Conservation (phyloP, 805 yeast genomes). For the Nakazawaea pomicola region DNA sequence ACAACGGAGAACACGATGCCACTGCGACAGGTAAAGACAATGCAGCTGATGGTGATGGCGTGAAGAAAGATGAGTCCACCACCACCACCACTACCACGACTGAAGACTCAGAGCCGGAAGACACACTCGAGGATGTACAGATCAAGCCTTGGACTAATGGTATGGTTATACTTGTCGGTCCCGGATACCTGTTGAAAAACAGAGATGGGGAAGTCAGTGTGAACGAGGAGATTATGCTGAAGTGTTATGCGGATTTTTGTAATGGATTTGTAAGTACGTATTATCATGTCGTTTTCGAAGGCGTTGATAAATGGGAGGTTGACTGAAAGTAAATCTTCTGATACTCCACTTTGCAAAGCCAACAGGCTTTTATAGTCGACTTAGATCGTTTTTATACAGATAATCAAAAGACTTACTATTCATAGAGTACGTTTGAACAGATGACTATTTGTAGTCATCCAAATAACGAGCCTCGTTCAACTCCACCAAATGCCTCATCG, state of each 20-base stretch:
- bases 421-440: too few species aligned
- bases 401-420: too few species aligned
- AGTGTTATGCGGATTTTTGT: conserved; percentile 6
- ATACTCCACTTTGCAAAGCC: too few species aligned
- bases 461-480: conserved; percentile 34
- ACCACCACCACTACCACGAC: background rate
- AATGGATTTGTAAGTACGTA: conserved; percentile 8
- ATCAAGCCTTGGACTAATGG: conserved; percentile 5
- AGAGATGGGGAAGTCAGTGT: conserved; percentile 2
- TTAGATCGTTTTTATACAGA: too few species aligned
- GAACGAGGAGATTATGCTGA: background rate
- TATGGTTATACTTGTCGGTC: conserved; percentile 5
- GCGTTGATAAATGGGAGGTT: conserved; percentile 5
- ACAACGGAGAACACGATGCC: too few species aligned
- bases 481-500: conserved; percentile 84
- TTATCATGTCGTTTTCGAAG: conserved; percentile 2
- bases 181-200: background rate
- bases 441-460: conserved; percentile 32
- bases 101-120: background rate
- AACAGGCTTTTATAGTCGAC: too few species aligned
- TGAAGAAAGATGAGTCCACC: too few species aligned
- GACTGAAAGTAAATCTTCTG: too few species aligned
- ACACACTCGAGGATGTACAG: background rate
- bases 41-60: too few species aligned
- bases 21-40: too few species aligned